A percentile compares a stretch with the other conserved stretches of the same genome.
Conservation (phyloP, 495 filamentous ascomycete genomes). For the Lasiosphaeriaceae sp. region DNA sequence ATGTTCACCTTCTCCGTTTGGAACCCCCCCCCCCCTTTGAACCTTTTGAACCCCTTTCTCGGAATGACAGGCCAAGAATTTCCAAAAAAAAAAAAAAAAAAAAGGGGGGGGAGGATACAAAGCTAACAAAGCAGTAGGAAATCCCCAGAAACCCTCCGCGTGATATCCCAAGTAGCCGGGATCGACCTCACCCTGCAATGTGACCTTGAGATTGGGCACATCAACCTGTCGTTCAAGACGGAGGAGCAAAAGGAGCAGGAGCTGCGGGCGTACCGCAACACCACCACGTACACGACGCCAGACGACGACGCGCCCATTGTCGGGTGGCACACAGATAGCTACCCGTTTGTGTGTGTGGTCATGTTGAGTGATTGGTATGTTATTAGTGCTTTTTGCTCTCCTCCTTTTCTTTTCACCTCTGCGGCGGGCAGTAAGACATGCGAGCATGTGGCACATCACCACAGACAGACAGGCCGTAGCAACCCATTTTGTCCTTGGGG, state of each 20-base stretch:
- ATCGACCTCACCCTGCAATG: slow-evolving; percentile 66
- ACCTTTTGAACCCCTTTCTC: too few relatives aligned
- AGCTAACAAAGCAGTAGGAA: slow-evolving; percentile 21
- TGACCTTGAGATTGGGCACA: slow-evolving; percentile 71
- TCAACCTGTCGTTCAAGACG: slow-evolving; percentile 62
- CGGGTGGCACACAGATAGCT: slow-evolving; percentile 71
- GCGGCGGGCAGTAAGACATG: too few relatives aligned
- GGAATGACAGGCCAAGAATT: too few relatives aligned
- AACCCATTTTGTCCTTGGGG: too few relatives aligned
- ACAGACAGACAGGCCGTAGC: too few relatives aligned
- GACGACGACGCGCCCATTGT: slow-evolving; percentile 62
- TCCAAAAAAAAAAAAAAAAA: too few relatives aligned
- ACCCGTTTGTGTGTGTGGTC: slow-evolving; percentile 72
- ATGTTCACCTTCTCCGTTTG: too few relatives aligned
- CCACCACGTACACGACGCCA: background rate
- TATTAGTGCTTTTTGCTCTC: too few relatives aligned
- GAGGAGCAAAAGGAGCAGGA: slow-evolving; percentile 41
- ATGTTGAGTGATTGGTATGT: slow-evolving; percentile 60
- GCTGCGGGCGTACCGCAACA: slow-evolving; percentile 19
- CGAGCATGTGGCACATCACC: too few relatives aligned
- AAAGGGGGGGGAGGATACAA: too few relatives aligned
- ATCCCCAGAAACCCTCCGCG: slow-evolving; percentile 56
- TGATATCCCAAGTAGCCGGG: slow-evolving; percentile 70
- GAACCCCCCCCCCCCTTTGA: too few relatives aligned
- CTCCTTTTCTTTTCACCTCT: too few relatives aligned